Evolutionary conservation across 164 flowering plant genomes (phyloP), one percentile per base, ranked within the genome.

Genomic region (Euptelea pleiosperma): DNA sequence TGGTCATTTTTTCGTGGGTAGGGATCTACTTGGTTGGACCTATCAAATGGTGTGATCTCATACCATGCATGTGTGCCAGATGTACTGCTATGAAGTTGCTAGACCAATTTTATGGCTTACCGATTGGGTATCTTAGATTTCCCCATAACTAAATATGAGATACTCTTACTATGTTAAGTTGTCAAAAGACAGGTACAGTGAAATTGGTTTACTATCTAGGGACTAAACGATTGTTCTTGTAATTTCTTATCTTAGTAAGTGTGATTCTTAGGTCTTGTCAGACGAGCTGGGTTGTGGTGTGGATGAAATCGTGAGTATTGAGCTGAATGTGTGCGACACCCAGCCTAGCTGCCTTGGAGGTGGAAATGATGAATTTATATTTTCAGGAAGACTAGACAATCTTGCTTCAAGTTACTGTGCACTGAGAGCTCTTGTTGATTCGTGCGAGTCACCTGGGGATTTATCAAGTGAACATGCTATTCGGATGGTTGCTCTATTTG

Each of bases 331-430:
- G 51, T 92, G 96, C 73, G 96, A 92, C 73, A 92, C 93, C 19
- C 98, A 89, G 64, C 92, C 96, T 30, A 87, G 96, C 75, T 89
- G 95, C 75, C 83, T 92, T 68, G 98, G 96, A 68, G 98, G 98
- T 61, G 89, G 75, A 66, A 85, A 87, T 63, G 69, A 85, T 75
- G 96, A 92, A 58, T 92, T 92, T 68, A 89, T 92, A 49, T 89
- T 85, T 72, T 89, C 98, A 72, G 98, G 96, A 68, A 81, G 96
- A 74, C 72, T 92, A 46, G 96, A 92, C 70, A 89, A 92, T 70
- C 95, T 92, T 41, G 95, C 93, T 64, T 89, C 95, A 58, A 87
- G 93, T 55, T 92, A 68, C 66, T 92, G 96, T 78, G 96, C 96
- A 8, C 52, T 89, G 68, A 81, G 91, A 71, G 95, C 95, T 73